A percentile compares a stretch with the other conserved stretches of the same genome.
These are phyloP conservation scores for Ogataea saltuana DNA, from an alignment of 805 yeast species.

Conservation along the genomic window DNA sequence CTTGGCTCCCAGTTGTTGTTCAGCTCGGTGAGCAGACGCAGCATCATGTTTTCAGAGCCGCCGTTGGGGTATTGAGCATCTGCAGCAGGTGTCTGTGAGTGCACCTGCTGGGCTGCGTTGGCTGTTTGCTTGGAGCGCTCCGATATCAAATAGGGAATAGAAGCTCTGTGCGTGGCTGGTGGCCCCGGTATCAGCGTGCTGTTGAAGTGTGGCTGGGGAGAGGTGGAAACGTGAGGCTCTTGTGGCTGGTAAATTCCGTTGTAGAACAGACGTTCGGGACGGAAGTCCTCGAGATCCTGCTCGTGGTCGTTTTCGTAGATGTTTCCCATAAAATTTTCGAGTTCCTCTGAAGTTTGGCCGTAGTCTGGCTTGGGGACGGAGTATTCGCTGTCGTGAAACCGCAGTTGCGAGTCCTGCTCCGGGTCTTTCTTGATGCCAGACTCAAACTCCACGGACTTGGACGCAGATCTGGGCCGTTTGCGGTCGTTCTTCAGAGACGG, in stretches of 20 bases:
- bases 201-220: background rate
- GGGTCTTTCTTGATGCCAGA: background rate
- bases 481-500: background rate
- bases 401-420: background rate
- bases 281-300: conserved; percentile 12
- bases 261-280: conserved; percentile 15
- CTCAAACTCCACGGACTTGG: too few species aligned
- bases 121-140: too few species aligned
- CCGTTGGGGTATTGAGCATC: conserved; percentile 1
- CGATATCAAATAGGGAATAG: conserved; percentile 12
- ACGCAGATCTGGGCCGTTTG: background rate
- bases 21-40: conserved; percentile 13
- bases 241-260: conserved; percentile 1
- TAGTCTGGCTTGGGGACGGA: background rate
- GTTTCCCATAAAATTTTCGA: background rate
- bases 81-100: too few species aligned
- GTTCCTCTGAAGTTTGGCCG: background rate
- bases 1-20: conserved; percentile 22
- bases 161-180: conserved; percentile 10
- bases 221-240: background rate
- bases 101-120: too few species aligned
- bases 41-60: conserved; percentile 1
- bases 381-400: background rate
- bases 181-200: too few species aligned
- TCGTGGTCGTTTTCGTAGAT: conserved; percentile 8